Evolutionary conservation across 2,329 filamentous ascomycete species (phyloP), one percentile per base, ranked within the genome.

Genomic region (Chrysoporthe austroafricana): DNA sequence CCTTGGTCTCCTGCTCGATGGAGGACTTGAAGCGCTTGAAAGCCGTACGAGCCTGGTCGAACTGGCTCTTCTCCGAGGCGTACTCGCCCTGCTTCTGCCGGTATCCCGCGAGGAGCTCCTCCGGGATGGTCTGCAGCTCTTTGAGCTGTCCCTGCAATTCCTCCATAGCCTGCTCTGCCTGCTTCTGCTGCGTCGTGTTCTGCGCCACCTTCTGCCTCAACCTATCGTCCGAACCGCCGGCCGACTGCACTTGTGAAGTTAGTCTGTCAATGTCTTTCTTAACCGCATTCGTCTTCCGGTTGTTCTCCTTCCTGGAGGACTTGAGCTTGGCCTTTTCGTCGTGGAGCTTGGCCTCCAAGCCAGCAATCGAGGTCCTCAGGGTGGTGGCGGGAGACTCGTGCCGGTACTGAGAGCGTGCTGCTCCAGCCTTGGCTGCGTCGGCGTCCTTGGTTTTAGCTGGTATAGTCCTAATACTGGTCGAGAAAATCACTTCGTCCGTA

Each of bases 381-480:
- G 91, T 94, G 11, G 91, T 92, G 11, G 88, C 89, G 2, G 92
- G 92, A 14, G 91, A 94, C 70, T 92, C 90, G 36, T 91, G 91
- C 61, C 90, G 88, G 44, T 91, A 74, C 26, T 74, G 84, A 21
- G 87, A 86, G 67, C 88, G 86, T 74, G 89, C 88, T 36, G 79
- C 79, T 18, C 83, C 73, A 66, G 71, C 75, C 68, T 77, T 76
- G 39, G 75, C 70, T 26, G 78, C 72, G 68, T 83, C 80, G 36
- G 78, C 75, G 54, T 79, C 76, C 64, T 75, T 77, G 65, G 78
- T 80, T 68, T 81, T 81, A 64, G 86, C 85, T 70, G 83, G 82
- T 7, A 84, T 79, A 7, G 91, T 93, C 75, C 90, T 86, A 70
- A 94, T 86, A 77, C 88, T 92, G 7, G 90, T 89, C 36, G 89